Conservation (phyloP, 148 eudicot genomes). For the Silene conica region DNA sequence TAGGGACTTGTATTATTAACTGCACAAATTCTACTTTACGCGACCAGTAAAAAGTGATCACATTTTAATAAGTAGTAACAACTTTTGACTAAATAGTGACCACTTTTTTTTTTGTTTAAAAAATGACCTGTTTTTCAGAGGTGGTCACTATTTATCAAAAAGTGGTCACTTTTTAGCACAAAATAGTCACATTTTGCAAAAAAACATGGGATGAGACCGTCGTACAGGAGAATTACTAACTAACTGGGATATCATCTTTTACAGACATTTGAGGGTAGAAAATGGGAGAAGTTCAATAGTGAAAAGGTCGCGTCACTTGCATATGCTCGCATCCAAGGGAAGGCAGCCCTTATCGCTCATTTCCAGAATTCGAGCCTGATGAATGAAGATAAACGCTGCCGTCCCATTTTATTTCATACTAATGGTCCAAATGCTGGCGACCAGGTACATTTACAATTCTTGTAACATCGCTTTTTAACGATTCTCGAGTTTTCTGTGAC, state of each 20-base stretch:
- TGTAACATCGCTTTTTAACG: not conserved
- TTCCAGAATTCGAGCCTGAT: slow-evolving; percentile 84
- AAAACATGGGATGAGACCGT: no score
- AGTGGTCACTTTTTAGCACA: no score
- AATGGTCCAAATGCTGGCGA: slow-evolving; percentile 78
- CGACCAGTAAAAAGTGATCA: no score
- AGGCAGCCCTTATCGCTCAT: slow-evolving; percentile 69
- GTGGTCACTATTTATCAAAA: no score
- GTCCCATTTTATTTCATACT: slow-evolving; percentile 69
- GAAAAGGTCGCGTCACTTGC: slow-evolving; percentile 77
- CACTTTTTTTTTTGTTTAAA: no score
- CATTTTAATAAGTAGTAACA: no score
- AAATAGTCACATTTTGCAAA: no score
- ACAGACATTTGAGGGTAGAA: slow-evolving; percentile 69
- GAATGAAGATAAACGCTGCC: slow-evolving; percentile 87
- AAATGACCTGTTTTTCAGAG: no score
- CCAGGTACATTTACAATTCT: no score
- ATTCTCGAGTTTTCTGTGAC: not conserved
- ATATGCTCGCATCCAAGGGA: slow-evolving; percentile 83
- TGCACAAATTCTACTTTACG: no score
- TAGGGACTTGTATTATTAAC: slow-evolving; percentile 11
- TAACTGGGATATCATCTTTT: slow-evolving; percentile 8
- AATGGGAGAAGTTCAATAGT: slow-evolving; percentile 83
- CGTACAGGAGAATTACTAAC: no score
- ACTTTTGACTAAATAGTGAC: no score